phyloP scores from a whole-genome alignment of 805 yeast genomes.

The Lachancea quebecensis region DNA sequence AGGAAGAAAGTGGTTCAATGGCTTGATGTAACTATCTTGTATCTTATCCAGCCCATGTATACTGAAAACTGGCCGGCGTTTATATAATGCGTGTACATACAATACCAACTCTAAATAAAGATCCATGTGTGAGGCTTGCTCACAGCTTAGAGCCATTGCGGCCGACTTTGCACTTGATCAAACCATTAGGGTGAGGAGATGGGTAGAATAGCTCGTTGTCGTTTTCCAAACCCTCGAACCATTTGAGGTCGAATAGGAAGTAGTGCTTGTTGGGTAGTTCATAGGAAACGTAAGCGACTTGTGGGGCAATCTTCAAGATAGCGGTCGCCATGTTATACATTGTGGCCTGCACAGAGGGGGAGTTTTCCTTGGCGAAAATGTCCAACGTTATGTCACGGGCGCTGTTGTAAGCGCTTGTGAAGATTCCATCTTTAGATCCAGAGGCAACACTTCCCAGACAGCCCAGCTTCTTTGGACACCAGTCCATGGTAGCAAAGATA shows the following conservation, averaged over 20 bases:
- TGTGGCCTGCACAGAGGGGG: conserved; percentile 94
- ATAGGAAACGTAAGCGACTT: conserved; percentile 60
- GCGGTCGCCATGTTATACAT: conserved; percentile 87
- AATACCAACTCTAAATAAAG: background rate
- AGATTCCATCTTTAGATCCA: conserved; percentile 52
- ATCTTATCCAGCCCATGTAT: background rate
- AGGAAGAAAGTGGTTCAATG: conserved; percentile 31
- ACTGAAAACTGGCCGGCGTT: background rate
- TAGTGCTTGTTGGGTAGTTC: conserved; percentile 89
- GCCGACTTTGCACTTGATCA: conserved; percentile 80
- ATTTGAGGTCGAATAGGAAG: conserved; percentile 68
- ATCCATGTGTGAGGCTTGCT: conserved; percentile 5
- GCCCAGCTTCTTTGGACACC: conserved; percentile 44
- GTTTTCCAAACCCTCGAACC: conserved; percentile 74
- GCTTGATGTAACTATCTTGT: conserved; percentile 20
- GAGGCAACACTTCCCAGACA: conserved; percentile 43
- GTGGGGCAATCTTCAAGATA: conserved; percentile 53
- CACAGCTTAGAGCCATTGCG: conserved; percentile 57
- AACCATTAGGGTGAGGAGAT: conserved; percentile 86
- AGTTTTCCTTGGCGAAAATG: conserved; percentile 75
- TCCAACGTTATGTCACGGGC: conserved; percentile 68
- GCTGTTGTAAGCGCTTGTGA: conserved; percentile 54
- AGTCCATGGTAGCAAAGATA: conserved; percentile 67
- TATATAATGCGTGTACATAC: conserved; percentile 2
- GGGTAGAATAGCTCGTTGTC: conserved; percentile 86